These are phyloP conservation scores for Mycena capillaripes DNA, from an alignment of 768 basidiomycete genomes.

Conservation along the genomic window DNA sequence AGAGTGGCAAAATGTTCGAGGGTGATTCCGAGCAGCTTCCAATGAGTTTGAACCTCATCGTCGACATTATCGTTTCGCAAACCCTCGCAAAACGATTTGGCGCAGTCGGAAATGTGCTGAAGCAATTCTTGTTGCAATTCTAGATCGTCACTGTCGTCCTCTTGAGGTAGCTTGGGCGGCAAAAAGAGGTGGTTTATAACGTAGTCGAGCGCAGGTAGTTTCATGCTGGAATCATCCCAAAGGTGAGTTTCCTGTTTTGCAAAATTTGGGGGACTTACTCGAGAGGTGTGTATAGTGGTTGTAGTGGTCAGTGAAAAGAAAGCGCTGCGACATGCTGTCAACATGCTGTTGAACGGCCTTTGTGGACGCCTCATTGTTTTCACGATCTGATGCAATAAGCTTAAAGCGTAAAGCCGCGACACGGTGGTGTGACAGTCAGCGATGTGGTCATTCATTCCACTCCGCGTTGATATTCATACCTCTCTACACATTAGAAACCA, in stretches of 20 bases:
- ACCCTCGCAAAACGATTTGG: background rate
- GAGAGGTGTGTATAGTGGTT: background rate
- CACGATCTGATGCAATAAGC: background rate
- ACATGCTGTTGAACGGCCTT: background rate
- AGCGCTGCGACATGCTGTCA: background rate
- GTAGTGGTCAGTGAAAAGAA: background rate
- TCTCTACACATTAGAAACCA: too few species aligned
- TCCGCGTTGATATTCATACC: too few species aligned
- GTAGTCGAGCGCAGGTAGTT: conserved; percentile 44
- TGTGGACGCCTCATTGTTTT: background rate
- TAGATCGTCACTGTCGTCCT: conserved; percentile 44
- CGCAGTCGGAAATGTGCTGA: conserved; percentile 32
- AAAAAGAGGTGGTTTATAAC: conserved; percentile 58
- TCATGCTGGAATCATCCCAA: background rate
- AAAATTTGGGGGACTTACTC: background rate
- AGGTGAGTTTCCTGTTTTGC: background rate
- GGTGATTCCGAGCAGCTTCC: background rate
- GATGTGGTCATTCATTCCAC: too few species aligned
- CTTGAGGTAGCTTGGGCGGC: conserved; percentile 56
- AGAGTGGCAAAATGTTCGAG: background rate
- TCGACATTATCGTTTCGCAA: background rate
- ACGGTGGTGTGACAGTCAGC: background rate
- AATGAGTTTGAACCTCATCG: background rate
- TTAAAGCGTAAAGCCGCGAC: too few species aligned
- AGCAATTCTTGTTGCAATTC: conserved; percentile 45